These are phyloP conservation scores for Colletotrichum spaethianum DNA, from an alignment of 2,329 filamentous ascomycete genomes.

Conservation along the genomic window DNA sequence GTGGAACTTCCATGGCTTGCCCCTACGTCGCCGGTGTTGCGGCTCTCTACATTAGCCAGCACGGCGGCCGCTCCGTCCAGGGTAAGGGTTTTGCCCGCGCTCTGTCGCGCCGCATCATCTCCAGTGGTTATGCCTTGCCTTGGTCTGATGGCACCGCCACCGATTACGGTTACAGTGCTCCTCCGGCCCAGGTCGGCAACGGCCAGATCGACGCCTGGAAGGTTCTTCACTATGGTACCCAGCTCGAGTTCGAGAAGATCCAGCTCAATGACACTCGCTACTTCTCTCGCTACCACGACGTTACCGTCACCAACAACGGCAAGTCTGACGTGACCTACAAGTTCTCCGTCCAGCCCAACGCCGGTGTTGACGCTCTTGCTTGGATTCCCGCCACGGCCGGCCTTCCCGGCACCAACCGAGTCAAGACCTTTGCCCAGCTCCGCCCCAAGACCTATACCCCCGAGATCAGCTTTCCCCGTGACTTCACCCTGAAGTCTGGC, in stretches of 20 bases:
- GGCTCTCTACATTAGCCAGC: constrained; percentile 52
- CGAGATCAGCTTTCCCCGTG: constrained; percentile 41
- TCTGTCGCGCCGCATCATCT: constrained; percentile 51
- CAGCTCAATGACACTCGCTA: constrained; percentile 61
- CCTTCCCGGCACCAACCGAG: constrained; percentile 12
- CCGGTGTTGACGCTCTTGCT: constrained; percentile 54
- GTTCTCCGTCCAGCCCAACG: constrained; percentile 47
- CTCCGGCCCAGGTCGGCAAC: constrained; percentile 57
- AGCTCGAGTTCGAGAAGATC: constrained; percentile 57
- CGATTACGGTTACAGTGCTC: constrained; percentile 46
- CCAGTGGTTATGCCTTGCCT: constrained; percentile 49
- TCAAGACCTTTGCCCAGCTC: constrained; percentile 46
- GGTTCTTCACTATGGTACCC: constrained; percentile 55
- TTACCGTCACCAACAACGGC: constrained; percentile 55
- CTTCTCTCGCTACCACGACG: constrained; percentile 49
- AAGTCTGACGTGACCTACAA: constrained; percentile 52
- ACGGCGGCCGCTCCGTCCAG: constrained; percentile 49
- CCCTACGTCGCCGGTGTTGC: constrained; percentile 57
- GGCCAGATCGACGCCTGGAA: constrained; percentile 60
- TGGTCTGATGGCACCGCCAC: constrained; percentile 49
- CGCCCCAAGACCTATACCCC: constrained; percentile 41
- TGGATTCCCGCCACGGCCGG: constrained; percentile 23
- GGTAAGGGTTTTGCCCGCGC: constrained; percentile 50
- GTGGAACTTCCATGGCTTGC: constrained; percentile 64
- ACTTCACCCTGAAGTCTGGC: constrained; percentile 47